phyloP scores from a whole-genome alignment of 2,329 filamentous ascomycete species.

The Fusarium mundagurra region DNA sequence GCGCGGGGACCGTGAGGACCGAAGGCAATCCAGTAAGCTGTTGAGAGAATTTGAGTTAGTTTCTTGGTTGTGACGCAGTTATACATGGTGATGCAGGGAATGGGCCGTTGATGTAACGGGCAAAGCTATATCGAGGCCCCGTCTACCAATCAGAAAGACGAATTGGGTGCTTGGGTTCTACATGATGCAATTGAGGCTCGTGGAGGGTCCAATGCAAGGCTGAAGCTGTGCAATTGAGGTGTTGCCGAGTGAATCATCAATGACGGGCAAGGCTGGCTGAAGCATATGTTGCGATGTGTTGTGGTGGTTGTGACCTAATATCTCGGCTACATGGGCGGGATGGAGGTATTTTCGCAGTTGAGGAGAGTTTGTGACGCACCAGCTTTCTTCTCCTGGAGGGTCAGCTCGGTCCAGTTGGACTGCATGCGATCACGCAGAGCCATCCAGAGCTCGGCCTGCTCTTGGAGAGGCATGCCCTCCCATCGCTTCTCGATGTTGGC shows the following conservation, averaged over 20 bases:
- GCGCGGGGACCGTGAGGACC: conserved; percentile 95
- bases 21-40: conserved; percentile 99
- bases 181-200: conserved; percentile 43
- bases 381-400: conserved; percentile 97
- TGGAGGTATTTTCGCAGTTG: conserved; percentile 48
- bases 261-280: conserved; percentile 15
- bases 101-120: conserved; percentile 21
- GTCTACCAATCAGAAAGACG: conserved; percentile 35
- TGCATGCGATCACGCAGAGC: conserved; percentile 98
- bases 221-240: conserved; percentile 25
- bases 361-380: conserved; percentile 71
- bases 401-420: conserved; percentile 95
- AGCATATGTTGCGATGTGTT: background rate
- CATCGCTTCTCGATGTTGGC: conserved; percentile 99
- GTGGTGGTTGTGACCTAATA: conserved; percentile 20
- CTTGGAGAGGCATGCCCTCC: conserved; percentile 97
- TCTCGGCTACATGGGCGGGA: conserved; percentile 42
- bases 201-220: conserved; percentile 28
- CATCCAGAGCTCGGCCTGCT: conserved; percentile 99
- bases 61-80: conserved; percentile 33
- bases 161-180: conserved; percentile 35
- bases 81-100: conserved; percentile 22
- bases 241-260: conserved; percentile 32
- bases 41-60: conserved; percentile 54
- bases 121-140: conserved; percentile 21